phyloP scores from a whole-genome alignment of 129 eudicot genomes.

The Glebionis coronaria region DNA sequence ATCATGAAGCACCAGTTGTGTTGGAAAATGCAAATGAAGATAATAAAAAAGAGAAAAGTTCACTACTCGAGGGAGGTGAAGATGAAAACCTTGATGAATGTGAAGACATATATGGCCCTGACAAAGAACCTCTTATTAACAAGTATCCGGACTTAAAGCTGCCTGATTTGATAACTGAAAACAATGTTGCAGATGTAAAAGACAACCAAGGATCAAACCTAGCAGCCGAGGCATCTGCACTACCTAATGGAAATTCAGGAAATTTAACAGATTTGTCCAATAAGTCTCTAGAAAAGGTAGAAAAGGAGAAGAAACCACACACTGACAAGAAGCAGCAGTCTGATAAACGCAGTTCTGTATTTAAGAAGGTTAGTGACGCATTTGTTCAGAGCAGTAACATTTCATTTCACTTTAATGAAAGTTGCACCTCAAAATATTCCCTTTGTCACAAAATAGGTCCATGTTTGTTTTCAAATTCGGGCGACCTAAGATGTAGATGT shows the following conservation, averaged over 20 bases:
- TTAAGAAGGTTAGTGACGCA: conserved; percentile 54
- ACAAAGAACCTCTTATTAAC: conserved; percentile 63
- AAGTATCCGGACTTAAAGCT: conserved; percentile 53
- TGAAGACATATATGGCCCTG: conserved; percentile 94
- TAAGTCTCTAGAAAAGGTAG: conserved; percentile 16
- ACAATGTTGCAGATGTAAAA: conserved; percentile 20
- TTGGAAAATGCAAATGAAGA: conserved; percentile 17
- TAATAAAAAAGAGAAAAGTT: conserved; percentile 14
- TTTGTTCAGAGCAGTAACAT: conserved; percentile 3
- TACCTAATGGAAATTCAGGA: conserved; percentile 10
- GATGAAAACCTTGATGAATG: conserved; percentile 66
- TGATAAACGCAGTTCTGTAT: conserved; percentile 41
- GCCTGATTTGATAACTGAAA: conserved; percentile 32
- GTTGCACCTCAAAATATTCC: neutral
- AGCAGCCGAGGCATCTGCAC: neutral
- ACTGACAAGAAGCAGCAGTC: conserved; percentile 34
- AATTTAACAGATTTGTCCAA: conserved; percentile 26
- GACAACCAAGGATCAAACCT: conserved; percentile 22
- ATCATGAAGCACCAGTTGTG: conserved; percentile 27
- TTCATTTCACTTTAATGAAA: conserved; percentile 4
- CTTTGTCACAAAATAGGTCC: neutral
- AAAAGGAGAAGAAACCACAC: conserved; percentile 37
- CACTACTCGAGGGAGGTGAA: conserved; percentile 38
- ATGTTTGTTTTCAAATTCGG: neutral
- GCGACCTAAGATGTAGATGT: neutral